Conservation (phyloP, 2,329 filamentous ascomycete genomes). For the Incumbomyces lentus region DNA sequence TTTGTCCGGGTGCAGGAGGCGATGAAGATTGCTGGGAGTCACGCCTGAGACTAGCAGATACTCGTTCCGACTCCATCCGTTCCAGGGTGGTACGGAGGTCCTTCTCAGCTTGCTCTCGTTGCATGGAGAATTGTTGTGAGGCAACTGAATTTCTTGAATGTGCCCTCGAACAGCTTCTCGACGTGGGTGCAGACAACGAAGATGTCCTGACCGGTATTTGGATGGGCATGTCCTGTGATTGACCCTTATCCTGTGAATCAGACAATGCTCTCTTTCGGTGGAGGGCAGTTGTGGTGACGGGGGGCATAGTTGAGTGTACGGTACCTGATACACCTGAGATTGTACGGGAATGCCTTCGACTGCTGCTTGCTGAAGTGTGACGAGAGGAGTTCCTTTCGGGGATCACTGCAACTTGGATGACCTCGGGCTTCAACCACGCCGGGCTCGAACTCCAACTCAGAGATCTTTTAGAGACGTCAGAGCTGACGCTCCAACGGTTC, state of each 20-base stretch:
- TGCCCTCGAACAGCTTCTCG: slow-evolving; percentile 33
- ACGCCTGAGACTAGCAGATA: slow-evolving; percentile 5
- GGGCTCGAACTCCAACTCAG: slow-evolving; percentile 24
- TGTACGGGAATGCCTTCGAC: slow-evolving; percentile 28
- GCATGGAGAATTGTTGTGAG: slow-evolving; percentile 30
- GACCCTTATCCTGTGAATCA: slow-evolving; percentile 27
- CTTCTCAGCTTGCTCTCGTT: slow-evolving; percentile 18
- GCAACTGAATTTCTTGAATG: slow-evolving; percentile 36
- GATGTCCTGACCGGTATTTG: slow-evolving; percentile 32
- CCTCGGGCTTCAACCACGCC: slow-evolving; percentile 27
- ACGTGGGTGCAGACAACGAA: slow-evolving; percentile 38
- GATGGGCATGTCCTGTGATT: slow-evolving; percentile 24
- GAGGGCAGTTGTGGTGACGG: slow-evolving; percentile 26
- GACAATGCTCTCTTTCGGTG: slow-evolving; percentile 31
- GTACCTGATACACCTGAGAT: slow-evolving; percentile 29
- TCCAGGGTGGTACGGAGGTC: slow-evolving; percentile 19
- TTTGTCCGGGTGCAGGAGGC: slow-evolving; percentile 14
- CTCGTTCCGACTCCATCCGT: slow-evolving; percentile 20
- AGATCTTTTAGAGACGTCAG: slow-evolving; percentile 30
- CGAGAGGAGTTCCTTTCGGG: slow-evolving; percentile 38
- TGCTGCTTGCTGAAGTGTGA: slow-evolving; percentile 28
- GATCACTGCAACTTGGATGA: slow-evolving; percentile 39
- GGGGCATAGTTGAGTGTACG: slow-evolving; percentile 26
- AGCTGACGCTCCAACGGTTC: slow-evolving; percentile 33
- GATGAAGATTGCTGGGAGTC: slow-evolving; percentile 16